Evolutionary conservation across 441 rosid species (phyloP), one percentile per base, ranked within the genome.

Genomic region (Breynia disticha): DNA sequence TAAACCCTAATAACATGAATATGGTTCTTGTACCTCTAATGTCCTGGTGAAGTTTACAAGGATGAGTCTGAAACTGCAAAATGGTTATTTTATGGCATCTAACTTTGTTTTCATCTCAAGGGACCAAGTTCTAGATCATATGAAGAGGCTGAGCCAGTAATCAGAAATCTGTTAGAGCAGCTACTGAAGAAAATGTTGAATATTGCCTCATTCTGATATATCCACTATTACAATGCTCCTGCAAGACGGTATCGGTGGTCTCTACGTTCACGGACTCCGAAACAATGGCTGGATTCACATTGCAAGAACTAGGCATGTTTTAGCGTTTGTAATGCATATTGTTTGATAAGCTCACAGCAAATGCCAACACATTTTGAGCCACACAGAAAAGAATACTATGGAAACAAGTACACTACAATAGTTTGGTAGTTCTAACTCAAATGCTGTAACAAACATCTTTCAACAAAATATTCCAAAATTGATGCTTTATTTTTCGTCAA

Each of bases 61-160:
- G 37, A 6, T 21, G 11, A 9, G 16, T 21, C 7, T 18, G 51
- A 16, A 13, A 16, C 7, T 48, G 20, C n/a, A 21, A 12, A 48
- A 48, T 19, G 20, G 20, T 48, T 19, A n/a, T 48, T 6, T 10
- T 11, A 16, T 11, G n/a, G 22, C 14, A 4, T 9, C 1, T 21
- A 5, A 11, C n/a, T 49, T 13, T 14, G 11, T 49, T 14, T 49
- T 48, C 15, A 21, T 39, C 18, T 62, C 6, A 16, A 76, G 81
- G 67, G 66, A 67, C 49, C 71, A 72, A 61, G 78, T 70, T 60
- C 55, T 70, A 19, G 70, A 71, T 11, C 74, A 79, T 66, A 63
- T 76, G 73, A 59, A 70, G 62, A 63, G 22, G 63, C 74, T 24
- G 64, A 68, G 48, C 55, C 64, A 35, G 69, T 80, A 14, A 52